Evolutionary conservation across 208 protist genomes (phyloP), one percentile per base, ranked within the genome.

Genomic region (Crithidia sp.): DNA sequence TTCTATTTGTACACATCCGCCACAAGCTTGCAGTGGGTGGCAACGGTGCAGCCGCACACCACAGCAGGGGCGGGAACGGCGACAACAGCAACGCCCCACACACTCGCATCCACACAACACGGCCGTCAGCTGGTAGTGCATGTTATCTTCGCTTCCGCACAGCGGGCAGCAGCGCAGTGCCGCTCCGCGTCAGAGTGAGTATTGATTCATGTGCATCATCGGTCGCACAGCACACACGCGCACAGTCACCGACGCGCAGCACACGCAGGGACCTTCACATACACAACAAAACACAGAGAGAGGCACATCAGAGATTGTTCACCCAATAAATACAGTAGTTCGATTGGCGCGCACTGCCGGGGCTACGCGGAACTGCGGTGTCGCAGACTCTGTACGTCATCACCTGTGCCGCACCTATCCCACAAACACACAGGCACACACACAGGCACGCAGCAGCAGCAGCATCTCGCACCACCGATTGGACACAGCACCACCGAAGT

Each of bases 111-210:
- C 14, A 17, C 50, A 28, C 41, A 50, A n/a, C 58, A 19, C 16
- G 50, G 16, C 43, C 61, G 41, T 85, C 76, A 82, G 81, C 76
- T 85, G 81, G 81, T 85, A 85, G 81, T 85, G 81, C 81, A 85
- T 85, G 81, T 85, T 79, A 81, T 85, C 81, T 69, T 82, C 74
- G 72, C 66, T 49, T 86, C 82, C 76, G 68, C 77, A 86, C 60
- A 59, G 58, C 50, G 66, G 65, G 66, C 66, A 69, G 56, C 71
- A 61, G 71, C 59, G 62, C 62, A 59, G 62, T 67, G 71, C 67
- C 28, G 49, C 57, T 60, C 57, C 68, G 47, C 61, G 37, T 85
- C 76, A 74, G 81, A 81, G 81, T 82, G 76, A 85, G 74, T 85
- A 79, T 85, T 85, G 76, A 85, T 81, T 76, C 76, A 59, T 82